Conservation (phyloP, 371 early-diverging fungal species). For the Circinella umbellata region DNA sequence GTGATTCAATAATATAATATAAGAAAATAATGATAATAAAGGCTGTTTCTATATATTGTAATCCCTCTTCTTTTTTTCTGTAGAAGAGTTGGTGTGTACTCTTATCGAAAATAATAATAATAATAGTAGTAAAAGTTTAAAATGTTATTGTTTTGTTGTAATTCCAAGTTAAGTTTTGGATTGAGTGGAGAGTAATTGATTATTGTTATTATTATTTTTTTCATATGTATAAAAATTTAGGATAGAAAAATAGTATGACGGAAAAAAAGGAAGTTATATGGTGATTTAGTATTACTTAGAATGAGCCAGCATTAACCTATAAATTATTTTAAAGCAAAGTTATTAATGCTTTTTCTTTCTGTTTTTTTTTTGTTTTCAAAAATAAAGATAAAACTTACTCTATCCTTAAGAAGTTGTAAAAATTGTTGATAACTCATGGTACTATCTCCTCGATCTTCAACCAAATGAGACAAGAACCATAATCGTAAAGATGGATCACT, state of each 20-base stretch:
- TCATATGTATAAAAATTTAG: background rate
- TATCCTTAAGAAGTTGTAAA: conserved; percentile 66
- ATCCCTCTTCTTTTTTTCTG: background rate
- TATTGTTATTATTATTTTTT: background rate
- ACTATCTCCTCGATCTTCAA: conserved; percentile 90
- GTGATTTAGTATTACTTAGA: conserved; percentile 3
- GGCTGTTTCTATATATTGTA: no score
- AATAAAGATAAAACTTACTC: conserved; percentile 30
- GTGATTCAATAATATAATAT: conserved; percentile 17
- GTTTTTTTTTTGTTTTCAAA: background rate
- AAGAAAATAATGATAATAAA: background rate
- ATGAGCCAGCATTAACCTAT: conserved; percentile 21
- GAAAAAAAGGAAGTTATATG: background rate
- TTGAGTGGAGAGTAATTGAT: no score
- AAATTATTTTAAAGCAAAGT: background rate
- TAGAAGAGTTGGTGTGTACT: no score
- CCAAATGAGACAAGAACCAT: conserved; percentile 85
- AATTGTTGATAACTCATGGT: conserved; percentile 87
- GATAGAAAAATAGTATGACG: background rate
- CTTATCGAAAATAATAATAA: no score
- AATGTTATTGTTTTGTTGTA: no score
- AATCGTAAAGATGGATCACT: conserved; percentile 82
- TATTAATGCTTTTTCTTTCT: background rate
- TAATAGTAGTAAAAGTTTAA: no score
- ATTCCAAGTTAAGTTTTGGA: no score